Conservation (phyloP, 257 asterid genomes). For the Primulina huaijiensis region DNA sequence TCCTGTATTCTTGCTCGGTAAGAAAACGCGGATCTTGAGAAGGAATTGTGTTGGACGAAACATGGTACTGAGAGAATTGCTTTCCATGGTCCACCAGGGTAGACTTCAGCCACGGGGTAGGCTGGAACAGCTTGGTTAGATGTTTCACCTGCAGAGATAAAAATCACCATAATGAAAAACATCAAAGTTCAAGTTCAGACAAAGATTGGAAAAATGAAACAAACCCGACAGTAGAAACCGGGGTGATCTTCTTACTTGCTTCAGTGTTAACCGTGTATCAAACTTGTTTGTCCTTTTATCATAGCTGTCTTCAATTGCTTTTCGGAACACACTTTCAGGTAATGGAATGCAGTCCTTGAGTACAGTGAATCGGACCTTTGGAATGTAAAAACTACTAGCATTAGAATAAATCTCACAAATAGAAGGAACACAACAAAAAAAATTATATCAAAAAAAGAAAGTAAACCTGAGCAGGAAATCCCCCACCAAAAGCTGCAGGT, state of each 20-base stretch:
- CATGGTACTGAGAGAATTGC: conserved; percentile 31
- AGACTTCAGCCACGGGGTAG: conserved; percentile 41
- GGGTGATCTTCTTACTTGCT: conserved; percentile 51
- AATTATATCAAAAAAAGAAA: background rate
- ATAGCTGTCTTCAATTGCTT: conserved; percentile 71
- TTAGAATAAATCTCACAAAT: conserved; percentile 19
- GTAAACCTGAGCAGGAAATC: conserved; percentile 85
- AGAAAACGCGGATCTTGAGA: conserved; percentile 42
- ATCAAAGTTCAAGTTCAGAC: background rate
- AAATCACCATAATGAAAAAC: conserved; percentile 16
- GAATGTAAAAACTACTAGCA: conserved; percentile 15
- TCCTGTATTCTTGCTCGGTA: conserved; percentile 75
- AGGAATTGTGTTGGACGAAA: conserved; percentile 24
- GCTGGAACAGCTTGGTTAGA: conserved; percentile 48
- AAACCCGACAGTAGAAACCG: conserved; percentile 6
- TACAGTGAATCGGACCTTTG: conserved; percentile 67
- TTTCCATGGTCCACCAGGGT: conserved; percentile 28
- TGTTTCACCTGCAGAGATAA: conserved; percentile 49
- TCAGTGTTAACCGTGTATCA: conserved; percentile 60
- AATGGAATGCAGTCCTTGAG: conserved; percentile 66
- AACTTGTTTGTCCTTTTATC: conserved; percentile 69
- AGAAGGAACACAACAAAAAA: conserved; percentile 10
- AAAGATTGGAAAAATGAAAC: background rate
- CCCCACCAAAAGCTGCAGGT: conserved; percentile 82
- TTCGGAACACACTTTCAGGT: conserved; percentile 73